Evolutionary conservation across 495 filamentous ascomycete species (phyloP), one percentile per base, ranked within the genome.

Genomic region (Penicillium fimorum): DNA sequence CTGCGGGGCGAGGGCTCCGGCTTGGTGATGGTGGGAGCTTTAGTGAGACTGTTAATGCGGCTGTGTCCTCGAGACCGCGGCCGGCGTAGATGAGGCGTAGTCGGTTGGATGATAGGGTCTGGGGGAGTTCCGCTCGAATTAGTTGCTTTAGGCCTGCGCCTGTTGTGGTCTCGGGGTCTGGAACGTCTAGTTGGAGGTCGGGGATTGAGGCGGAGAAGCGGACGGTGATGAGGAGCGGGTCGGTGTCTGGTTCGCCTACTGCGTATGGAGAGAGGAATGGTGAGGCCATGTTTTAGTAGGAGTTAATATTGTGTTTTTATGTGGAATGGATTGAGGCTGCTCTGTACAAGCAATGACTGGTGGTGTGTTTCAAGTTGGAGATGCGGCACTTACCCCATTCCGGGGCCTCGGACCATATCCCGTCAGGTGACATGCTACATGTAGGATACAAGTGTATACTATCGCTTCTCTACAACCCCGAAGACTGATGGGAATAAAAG

Each of bases 71-170:
- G 38, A 97, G 83, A 63, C 93, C 87, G 58, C 89, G 90, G 56
- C 93, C 94, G 52, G 84, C 76, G 73, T 96, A 85, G 69, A 97
- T 96, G 54, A 97, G 85, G 51, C 92, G 88, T 13, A 97, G 82
- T 15, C 87, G 84, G 56, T 82, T 84, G 7, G 79, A 74, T 53
- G 81, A 80, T 49, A 88, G 81, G 44, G 78, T 64, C 11, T 74
- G 56, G 7, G 87, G 82, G 18, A 96, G 87, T 12, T 85, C 79
- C 11, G 79, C 66, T 51, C 94, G 90, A 72, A 98, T 91, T 17
- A 87, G 78, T 60, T 86, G 87, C 66, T 92, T 96, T 32, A 96
- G 82, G 1, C 86, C 82, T 44, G 88, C 79, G 53, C 86, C 80
- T 46, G 89, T 88, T 20, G 88, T 93, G 20, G 75, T 80, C 33